Evolutionary conservation across 2,329 filamentous ascomycete species (phyloP).

Genomic region (Verticillium albo-atrum): DNA sequence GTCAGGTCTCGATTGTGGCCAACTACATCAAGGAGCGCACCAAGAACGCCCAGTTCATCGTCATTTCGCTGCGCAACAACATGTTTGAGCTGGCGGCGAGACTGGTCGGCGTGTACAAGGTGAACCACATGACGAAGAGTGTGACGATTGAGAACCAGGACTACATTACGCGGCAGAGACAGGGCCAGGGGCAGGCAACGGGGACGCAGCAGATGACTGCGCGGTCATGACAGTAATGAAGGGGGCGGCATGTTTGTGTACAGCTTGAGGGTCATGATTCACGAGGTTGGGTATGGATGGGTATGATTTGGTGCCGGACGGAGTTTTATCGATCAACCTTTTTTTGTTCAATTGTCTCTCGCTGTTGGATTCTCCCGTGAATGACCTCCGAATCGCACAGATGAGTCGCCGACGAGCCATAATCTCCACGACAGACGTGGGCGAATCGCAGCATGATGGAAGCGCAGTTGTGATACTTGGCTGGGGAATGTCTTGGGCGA

Average conservation of each 20-base stretch:
- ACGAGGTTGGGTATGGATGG: neutral
- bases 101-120: constrained; percentile 97
- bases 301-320: neutral
- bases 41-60: constrained; percentile 98
- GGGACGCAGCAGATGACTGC: constrained; percentile 6
- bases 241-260: neutral
- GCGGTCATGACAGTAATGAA: neutral
- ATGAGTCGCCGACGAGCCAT: neutral
- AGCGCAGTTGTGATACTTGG: neutral
- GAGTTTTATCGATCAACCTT: neutral
- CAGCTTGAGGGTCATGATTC: constrained; percentile 11
- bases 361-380: neutral
- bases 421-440: neutral
- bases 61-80: constrained; percentile 96
- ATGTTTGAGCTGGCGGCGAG: constrained; percentile 99
- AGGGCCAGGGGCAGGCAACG: constrained; percentile 20
- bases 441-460: neutral
- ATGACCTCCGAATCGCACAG: neutral
- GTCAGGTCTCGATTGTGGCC: constrained; percentile 89
- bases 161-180: constrained; percentile 51
- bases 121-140: constrained; percentile 97
- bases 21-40: constrained; percentile 99
- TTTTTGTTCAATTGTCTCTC: neutral
- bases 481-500: neutral
- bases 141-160: constrained; percentile 84